Base-by-base conservation (phyloP, 208 protist genomes). In the Crithidia thermophila region DNA sequence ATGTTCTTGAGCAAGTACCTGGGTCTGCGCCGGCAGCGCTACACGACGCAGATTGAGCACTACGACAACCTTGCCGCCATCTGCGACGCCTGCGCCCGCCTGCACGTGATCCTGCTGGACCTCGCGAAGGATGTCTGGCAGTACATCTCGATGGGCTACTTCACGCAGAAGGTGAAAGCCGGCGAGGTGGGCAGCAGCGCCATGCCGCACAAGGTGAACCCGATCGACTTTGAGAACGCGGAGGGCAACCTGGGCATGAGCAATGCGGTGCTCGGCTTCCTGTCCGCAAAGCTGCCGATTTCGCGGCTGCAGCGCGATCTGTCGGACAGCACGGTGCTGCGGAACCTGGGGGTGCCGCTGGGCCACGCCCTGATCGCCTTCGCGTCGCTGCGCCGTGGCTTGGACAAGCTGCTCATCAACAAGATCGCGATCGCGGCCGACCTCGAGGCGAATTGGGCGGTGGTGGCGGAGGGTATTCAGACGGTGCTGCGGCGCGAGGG, bases 191-290 rank as follows among this genome's bases (percentile, higher is more conserved):
- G 97, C 27, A 98, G 91, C 66, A 98, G 95, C 51, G 91, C 97
- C 11, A 99, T 99, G 97, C 97, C 97, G 28, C 97, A 99, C 74
- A 99, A 99, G 81, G 94, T 98, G 49, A 99, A 99, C 79, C 97
- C 97, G 33, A 98, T 99, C 60, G 97, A 99, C 82, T 99, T 99
- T 86, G 97, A 99, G 66, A 99, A 99, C 67, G 95, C 96, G 0
- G 97, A 99, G 75, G 97, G 97, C 33, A 99, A 99, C 72, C 79
- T 98, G 9, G 91, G 88, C 34, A 70, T 98, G 20, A 96, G 93
- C 57, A 98, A 98, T 64, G 92, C 96, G 2, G 46, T 98, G 40
- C 82, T 98, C n/a, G 85, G 96, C n/a, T 98, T 98, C 68, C 68
- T 99, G 20, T 63, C 88, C 10, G 72, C 72, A 1, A 99, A 99